Conservation (phyloP, 176 grass and related monocot genomes). For the Carex parvula region DNA sequence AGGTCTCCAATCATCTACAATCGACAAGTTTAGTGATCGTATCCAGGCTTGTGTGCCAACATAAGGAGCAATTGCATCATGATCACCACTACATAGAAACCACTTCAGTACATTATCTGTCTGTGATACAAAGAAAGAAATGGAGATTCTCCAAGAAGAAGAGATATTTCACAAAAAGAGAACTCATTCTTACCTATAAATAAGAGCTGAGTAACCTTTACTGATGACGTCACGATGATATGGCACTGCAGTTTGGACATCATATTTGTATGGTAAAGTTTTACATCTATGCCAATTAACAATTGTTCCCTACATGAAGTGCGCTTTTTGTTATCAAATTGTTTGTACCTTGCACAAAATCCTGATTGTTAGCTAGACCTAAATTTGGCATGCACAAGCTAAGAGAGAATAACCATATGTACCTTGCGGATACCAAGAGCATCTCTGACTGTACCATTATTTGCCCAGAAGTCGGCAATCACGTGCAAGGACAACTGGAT, state of each 20-base stretch:
- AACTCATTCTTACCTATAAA: slow-evolving; percentile 39
- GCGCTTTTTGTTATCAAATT: not conserved
- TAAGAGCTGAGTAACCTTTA: slow-evolving; percentile 45
- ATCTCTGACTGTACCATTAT: slow-evolving; percentile 39
- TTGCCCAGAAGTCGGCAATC: slow-evolving; percentile 1
- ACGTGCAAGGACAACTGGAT: too few relatives aligned
- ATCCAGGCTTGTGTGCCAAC: slow-evolving; percentile 59
- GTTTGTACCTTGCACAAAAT: not conserved
- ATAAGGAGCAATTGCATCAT: slow-evolving; percentile 37
- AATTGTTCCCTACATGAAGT: slow-evolving; percentile 27
- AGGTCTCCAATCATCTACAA: slow-evolving; percentile 50
- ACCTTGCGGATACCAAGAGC: slow-evolving; percentile 43
- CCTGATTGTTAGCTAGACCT: not conserved
- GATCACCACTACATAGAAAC: slow-evolving; percentile 55
- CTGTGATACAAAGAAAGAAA: not conserved
- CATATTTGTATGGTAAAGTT: not conserved
- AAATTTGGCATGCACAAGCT: not conserved
- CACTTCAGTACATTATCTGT: not conserved
- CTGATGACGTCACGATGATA: slow-evolving; percentile 38
- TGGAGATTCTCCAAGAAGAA: not conserved
- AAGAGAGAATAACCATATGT: not conserved
- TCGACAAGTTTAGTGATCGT: slow-evolving; percentile 43
- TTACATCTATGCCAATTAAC: slow-evolving; percentile 39
- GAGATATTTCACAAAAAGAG: not conserved
- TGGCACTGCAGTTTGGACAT: slow-evolving; percentile 30